Evolutionary conservation across 805 yeast species (phyloP), one percentile per base, ranked within the genome.

Genomic region (Danielia oregonensis): DNA sequence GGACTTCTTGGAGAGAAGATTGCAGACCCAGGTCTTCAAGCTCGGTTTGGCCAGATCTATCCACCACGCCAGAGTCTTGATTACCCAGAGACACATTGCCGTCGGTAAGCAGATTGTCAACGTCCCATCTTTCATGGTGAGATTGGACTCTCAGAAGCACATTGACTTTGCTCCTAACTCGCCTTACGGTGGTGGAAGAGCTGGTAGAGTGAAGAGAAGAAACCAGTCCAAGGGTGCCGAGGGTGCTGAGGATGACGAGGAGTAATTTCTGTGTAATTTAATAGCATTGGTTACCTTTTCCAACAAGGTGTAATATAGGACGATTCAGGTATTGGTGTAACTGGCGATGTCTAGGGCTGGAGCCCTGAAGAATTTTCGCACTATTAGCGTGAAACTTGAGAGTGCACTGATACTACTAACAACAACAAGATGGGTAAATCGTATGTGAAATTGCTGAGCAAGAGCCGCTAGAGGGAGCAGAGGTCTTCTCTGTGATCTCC

Each of bases 161-260:
- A 87, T 93, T 76, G 97, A 93, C 82, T 93, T 91, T 64, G 95
- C 98, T 63, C 84, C 93, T 70, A 87, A 86, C 72, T 93, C 98
- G 57, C 98, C 98, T 73, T 91, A 86, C 89, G 98, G 98, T 74
- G 98, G 98, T 78, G 98, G 96, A 61, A 91, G 98, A 80, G 94
- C 98, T 59, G 98, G 98, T 72, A 93, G 98, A 82, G 95, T 87
- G 66, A 94, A 93, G 83, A 87, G 97, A 84, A 86, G 79, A 74
- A 80, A 84, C 81, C 79, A 72, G 65, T 72, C 65, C 61, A 74
- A 77, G 70, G 42, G 36, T 27, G 11, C 32, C 17, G 75, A 69
- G 55, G 73, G 65, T 52, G 82, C 68, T 50, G 91, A 65, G 44
- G 95, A 72, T 56, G 96, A 75, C 55, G 89, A 75, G 59, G 85